Evolutionary conservation across 495 filamentous ascomycete species (phyloP), one percentile per base, ranked within the genome.

Genomic region (Aspergillus egyptiacus): DNA sequence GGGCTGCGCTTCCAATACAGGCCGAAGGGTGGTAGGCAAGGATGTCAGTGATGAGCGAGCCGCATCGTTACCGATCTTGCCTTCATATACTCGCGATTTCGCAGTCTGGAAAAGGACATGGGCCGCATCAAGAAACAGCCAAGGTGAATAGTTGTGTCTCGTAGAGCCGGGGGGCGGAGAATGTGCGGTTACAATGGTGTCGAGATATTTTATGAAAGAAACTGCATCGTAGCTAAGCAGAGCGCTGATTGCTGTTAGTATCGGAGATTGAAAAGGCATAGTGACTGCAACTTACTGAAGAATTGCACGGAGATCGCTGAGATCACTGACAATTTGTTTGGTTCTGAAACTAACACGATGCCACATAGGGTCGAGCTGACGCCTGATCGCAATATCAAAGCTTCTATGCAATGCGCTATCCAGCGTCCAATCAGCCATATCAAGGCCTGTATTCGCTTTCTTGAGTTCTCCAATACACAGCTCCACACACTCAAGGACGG

Each of bases 371-470:
- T 97, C 91, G 11, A 98, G 70, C 65, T 98, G 93, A 57, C 91
- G 81, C 40, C 90, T 72, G 39, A 98, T 81, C 49, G 91, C 81
- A 27, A 87, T 73, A 64, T 97, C 94, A 62, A 98, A 98, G 55
- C 84, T 91, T 62, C 84, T 86, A 51, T 96, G 87, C 46, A 98
- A 68, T 18, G 93, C 94, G 63, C 89, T 96, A 62, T 98, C 94
- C 15, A 96, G 71, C 46, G 89, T 97, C 93, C 93, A 98, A 54
- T 96, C 90, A 50, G 91, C 91, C 85, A 97, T 87, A 53, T 98
- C 94, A 5, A 98, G 69, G 0, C 90, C 89, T 0, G 83, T 76
- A 59, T 96, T 96, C 7, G 80, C 74, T 62, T 95, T 96, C 61
- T 89, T 91, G 13, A 98, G 72, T 61, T 98, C 94, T 22, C 82